These are phyloP conservation scores for Triangularia verruculosa DNA, from an alignment of 2,329 filamentous ascomycete genomes.

Conservation along the genomic window DNA sequence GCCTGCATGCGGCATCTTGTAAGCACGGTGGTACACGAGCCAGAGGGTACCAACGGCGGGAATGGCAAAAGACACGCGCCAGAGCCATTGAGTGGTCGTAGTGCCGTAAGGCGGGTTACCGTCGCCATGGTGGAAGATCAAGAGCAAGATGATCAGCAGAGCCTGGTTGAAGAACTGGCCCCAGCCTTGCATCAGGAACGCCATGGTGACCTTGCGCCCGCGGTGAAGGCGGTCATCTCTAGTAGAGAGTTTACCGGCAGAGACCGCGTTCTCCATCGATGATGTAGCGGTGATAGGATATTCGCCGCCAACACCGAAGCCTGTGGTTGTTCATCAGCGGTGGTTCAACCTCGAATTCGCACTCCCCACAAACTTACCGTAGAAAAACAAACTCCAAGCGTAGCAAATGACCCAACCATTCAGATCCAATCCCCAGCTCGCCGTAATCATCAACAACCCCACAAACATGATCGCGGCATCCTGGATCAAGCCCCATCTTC, in stretches of 20 bases:
- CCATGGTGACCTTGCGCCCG: slow-evolving; percentile 90
- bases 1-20: slow-evolving; percentile 86
- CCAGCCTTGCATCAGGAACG: slow-evolving; percentile 98
- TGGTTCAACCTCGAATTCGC: background rate
- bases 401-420: slow-evolving; percentile 98
- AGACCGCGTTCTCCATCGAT: slow-evolving; percentile 86
- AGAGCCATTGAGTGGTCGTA: slow-evolving; percentile 81
- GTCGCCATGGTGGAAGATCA: slow-evolving; percentile 81
- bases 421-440: slow-evolving; percentile 80
- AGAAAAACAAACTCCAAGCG: slow-evolving; percentile 91
- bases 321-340: slow-evolving; percentile 24
- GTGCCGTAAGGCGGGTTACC: slow-evolving; percentile 74
- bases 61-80: slow-evolving; percentile 87
- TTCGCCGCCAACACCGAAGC: slow-evolving; percentile 71
- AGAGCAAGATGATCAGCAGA: slow-evolving; percentile 77
- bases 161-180: slow-evolving; percentile 94
- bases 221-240: slow-evolving; percentile 91
- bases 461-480: slow-evolving; percentile 93
- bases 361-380: slow-evolving; percentile 50
- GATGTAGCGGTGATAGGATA: slow-evolving; percentile 97
- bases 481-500: slow-evolving; percentile 93
- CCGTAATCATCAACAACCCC: slow-evolving; percentile 86
- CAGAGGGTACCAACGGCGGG: slow-evolving; percentile 87
- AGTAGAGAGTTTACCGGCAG: slow-evolving; percentile 83
- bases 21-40: slow-evolving; percentile 94